Evolutionary conservation across 352 stramenopile species (phyloP).

Genomic region (Phytopythium kandeliae): DNA sequence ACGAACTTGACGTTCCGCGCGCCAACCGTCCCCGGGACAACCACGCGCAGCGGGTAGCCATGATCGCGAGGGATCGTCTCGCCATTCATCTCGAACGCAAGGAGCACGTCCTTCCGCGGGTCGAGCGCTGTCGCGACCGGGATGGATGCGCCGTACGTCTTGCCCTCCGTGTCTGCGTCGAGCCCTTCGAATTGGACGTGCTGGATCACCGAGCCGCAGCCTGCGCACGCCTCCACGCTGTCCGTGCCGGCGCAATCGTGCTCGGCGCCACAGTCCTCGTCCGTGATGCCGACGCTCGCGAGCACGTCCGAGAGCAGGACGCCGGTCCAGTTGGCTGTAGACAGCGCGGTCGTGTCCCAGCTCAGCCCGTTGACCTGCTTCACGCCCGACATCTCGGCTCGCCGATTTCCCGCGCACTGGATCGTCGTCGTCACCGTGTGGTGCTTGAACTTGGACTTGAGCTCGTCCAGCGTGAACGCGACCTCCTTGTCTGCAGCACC

Average conservation of each 20-base stretch:
- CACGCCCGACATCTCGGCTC: constrained; percentile 90
- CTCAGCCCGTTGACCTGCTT: constrained; percentile 85
- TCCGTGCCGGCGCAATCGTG: constrained; percentile 51
- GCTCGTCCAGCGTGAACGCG: constrained; percentile 69
- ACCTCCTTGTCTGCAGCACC: constrained; percentile 18
- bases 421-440: constrained; percentile 91
- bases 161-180: constrained; percentile 78
- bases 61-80: constrained; percentile 92
- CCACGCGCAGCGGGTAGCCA: constrained; percentile 94
- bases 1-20: constrained; percentile 98
- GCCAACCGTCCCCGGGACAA: constrained; percentile 94
- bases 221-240: constrained; percentile 46
- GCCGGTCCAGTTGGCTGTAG: constrained; percentile 94
- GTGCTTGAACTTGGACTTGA: constrained; percentile 93
- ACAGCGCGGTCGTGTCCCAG: constrained; percentile 89
- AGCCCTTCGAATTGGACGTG: constrained; percentile 85
- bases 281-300: constrained; percentile 73
- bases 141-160: constrained; percentile 86
- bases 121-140: constrained; percentile 92
- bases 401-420: constrained; percentile 97
- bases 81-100: constrained; percentile 99
- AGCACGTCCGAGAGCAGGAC: constrained; percentile 93
- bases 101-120: constrained; percentile 93
- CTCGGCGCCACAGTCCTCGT: constrained; percentile 49
- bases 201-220: constrained; percentile 68